Conservation (phyloP, 352 stramenopile species). For the Saprolegnia parasitica region DNA sequence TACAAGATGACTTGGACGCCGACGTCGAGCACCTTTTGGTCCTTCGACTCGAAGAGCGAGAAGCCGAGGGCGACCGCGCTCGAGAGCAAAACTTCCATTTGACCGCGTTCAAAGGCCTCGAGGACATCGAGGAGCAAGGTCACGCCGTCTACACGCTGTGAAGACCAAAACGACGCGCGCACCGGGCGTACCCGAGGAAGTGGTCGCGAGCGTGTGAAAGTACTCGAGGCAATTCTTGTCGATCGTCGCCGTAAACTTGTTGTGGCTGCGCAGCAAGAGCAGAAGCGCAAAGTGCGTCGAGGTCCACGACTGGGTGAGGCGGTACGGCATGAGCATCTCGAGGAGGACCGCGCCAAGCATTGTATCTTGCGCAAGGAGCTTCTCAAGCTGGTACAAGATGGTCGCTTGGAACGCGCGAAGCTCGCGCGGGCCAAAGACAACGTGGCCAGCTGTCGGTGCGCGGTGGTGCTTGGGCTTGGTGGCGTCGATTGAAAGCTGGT, state of each 20-base stretch:
- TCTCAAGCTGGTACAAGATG: constrained; percentile 53
- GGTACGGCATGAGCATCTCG: constrained; percentile 35
- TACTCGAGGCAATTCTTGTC: constrained; percentile 35
- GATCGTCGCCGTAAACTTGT: constrained; percentile 34
- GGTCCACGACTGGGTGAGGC: constrained; percentile 24
- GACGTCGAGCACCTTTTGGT: constrained; percentile 33
- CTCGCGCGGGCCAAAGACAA: constrained; percentile 4
- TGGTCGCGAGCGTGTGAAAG: constrained; percentile 19
- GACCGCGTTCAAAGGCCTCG: constrained; percentile 1
- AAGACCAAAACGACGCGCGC: not conserved
- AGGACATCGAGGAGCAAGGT: constrained; percentile 3
- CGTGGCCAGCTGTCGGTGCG: not conserved
- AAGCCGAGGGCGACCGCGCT: constrained; percentile 1
- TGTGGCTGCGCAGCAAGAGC: constrained; percentile 38
- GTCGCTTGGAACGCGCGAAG: constrained; percentile 33
- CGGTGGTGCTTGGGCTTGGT: constrained; percentile 17
- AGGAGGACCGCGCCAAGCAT: constrained; percentile 39
- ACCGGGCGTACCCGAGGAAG: constrained; percentile 12
- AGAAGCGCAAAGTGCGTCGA: constrained; percentile 45
- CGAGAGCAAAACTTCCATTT: constrained; percentile 19
- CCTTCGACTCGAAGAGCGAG: constrained; percentile 22
- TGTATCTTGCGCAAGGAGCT: constrained; percentile 45
- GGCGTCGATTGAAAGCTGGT: not conserved
- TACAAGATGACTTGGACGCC: constrained; percentile 43
- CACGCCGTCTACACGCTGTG: constrained; percentile 34